Evolutionary conservation across 371 early-diverging fungal species (phyloP), one percentile per base, ranked within the genome.

Genomic region (Zopfochytrium polystomum): DNA sequence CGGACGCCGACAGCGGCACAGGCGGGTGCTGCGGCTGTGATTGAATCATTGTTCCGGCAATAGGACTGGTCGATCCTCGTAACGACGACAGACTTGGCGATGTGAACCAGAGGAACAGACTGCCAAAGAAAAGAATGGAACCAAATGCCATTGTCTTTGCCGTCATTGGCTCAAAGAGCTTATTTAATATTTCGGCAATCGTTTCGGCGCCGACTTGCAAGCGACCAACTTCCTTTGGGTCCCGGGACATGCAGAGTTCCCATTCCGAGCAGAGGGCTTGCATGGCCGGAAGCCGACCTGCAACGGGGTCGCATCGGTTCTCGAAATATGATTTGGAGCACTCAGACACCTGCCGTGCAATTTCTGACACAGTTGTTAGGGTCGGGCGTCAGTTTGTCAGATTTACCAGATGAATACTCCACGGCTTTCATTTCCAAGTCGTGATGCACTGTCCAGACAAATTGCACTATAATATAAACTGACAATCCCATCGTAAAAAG

Each of bases 161-260:
- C 18, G 89, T 88, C n/a, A 91, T 77, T 1, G 89, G 87, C 27
- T 90, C 90, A 23, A 90, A 79, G 60, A 91, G 84, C 46, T 87
- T 82, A 52, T 88, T 90, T 33, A 90, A 66, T 22, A 89, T 88
- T 50, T 89, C 90, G 18, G 89, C 91, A 52, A 90, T 69, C 0
- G 88, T 85, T 67, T 91, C 90, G 2, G 90, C 91, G 1, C 86
- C 86, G 15, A 90, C 78, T 65, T 84, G 82, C 23, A 76, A 79
- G 77, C 82, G 77, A 45, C 87, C 81, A 29, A 90, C 78, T 31
- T 77, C 80, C n/a, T 72, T 74, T 1, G 87, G 88, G 50, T 89
- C 87, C 53, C 81, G 76, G 23, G 82, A 72, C 86, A 91, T 91
- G 67, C 91, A 90, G 26, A 72, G 59, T 50, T 88, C 90, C 94